These are phyloP conservation scores for Pseudocercospora eumusae DNA, from an alignment of 2,329 filamentous ascomycete species.

Conservation along the genomic window DNA sequence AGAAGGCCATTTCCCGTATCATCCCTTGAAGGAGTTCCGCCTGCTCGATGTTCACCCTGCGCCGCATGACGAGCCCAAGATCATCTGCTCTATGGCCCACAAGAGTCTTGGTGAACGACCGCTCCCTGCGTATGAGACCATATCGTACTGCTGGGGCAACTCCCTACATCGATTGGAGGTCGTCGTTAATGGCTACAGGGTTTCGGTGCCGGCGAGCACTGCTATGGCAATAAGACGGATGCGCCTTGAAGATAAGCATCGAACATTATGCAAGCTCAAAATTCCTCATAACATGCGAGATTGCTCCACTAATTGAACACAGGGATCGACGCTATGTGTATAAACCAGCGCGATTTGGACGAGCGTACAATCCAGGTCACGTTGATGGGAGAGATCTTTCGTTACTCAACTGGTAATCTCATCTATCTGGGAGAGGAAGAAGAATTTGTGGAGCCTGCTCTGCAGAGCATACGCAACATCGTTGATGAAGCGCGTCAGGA, in stretches of 20 bases:
- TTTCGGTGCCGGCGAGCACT: background rate
- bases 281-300: background rate
- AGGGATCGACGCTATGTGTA: background rate
- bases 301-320: background rate
- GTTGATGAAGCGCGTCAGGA: background rate
- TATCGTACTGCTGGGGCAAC: background rate
- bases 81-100: background rate
- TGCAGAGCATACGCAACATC: background rate
- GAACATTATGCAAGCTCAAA: background rate
- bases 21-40: background rate
- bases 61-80: background rate
- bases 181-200: background rate
- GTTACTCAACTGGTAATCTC: background rate
- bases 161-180: background rate
- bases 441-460: background rate
- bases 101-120: background rate
- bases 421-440: background rate
- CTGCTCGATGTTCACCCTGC: background rate
- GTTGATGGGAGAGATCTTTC: background rate
- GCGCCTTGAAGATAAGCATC: background rate
- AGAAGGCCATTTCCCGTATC: background rate
- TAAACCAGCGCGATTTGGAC: background rate
- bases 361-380: background rate
- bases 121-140: background rate
- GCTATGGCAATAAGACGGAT: background rate